Conservation (phyloP, 345 rosid genomes). For the Excoecaria cochinchinensis region DNA sequence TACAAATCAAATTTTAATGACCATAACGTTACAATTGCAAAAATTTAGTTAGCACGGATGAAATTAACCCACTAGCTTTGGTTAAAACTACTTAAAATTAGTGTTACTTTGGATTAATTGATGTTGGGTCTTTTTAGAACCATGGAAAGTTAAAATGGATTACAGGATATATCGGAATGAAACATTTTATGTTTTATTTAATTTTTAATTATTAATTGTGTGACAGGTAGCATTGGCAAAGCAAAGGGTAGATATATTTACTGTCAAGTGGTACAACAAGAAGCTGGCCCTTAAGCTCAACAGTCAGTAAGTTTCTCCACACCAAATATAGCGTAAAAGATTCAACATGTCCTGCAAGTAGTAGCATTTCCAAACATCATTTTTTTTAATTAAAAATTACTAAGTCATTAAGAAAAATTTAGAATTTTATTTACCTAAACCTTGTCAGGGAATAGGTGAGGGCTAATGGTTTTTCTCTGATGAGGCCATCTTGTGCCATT, state of each 20-base stretch:
- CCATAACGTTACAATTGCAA: no score
- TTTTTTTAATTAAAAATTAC: no score
- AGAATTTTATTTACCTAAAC: no score
- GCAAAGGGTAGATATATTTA: slow-evolving; percentile 65
- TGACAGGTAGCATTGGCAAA: slow-evolving; percentile 64
- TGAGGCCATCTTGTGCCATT: no score
- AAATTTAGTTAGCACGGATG: no score
- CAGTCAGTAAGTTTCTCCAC: not conserved
- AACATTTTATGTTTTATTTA: not conserved
- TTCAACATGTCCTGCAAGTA: no score
- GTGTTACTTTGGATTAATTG: not conserved
- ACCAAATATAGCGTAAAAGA: no score
- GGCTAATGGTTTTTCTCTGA: no score
- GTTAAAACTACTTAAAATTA: not conserved
- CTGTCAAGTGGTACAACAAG: slow-evolving; percentile 50
- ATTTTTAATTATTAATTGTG: not conserved
- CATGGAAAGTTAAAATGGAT: not conserved
- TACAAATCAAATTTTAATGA: no score
- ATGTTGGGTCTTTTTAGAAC: not conserved
- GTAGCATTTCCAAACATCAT: no score
- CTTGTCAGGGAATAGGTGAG: no score
- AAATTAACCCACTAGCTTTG: not conserved
- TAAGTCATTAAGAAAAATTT: no score
- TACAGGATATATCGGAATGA: not conserved
- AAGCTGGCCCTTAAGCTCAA: slow-evolving; percentile 30